Conservation (phyloP, 768 basidiomycete genomes). For the Rhodotorula babjevae region DNA sequence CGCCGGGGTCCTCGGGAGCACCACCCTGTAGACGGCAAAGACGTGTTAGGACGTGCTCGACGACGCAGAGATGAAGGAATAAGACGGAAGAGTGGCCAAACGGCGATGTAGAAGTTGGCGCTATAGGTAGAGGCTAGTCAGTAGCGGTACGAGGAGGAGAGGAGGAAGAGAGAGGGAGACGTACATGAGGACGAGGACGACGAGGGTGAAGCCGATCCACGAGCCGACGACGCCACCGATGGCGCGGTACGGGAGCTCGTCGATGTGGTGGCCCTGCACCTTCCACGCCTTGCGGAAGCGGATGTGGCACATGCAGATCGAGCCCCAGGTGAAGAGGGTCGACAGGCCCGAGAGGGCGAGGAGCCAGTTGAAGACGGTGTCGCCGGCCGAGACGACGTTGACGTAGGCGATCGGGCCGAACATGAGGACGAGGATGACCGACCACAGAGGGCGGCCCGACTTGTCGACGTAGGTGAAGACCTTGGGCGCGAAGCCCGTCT, state of each 20-base stretch:
- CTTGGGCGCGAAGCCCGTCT: conserved; percentile 61
- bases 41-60: too few relatives aligned
- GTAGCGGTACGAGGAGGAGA: neutral
- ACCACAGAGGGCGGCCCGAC: conserved; percentile 60
- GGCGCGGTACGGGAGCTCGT: conserved; percentile 41
- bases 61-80: too few relatives aligned
- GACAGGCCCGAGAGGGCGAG: conserved; percentile 60
- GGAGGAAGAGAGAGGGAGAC: neutral
- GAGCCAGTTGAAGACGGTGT: conserved; percentile 60
- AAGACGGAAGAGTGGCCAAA: conserved; percentile 31
- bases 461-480: conserved; percentile 63
- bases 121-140: neutral
- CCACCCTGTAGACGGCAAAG: too few relatives aligned
- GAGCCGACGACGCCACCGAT: conserved; percentile 39
- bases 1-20: neutral
- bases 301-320: conserved; percentile 41
- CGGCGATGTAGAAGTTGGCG: conserved; percentile 6
- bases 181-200: conserved; percentile 40
- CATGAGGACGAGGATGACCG: conserved; percentile 48
- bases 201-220: conserved; percentile 31
- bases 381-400: conserved; percentile 54
- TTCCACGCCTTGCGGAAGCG: conserved; percentile 43
- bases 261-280: conserved; percentile 38
- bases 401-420: conserved; percentile 38
- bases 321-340: conserved; percentile 63